Conservation (phyloP, 2,329 filamentous ascomycete genomes). For the Botrytis medusae region DNA sequence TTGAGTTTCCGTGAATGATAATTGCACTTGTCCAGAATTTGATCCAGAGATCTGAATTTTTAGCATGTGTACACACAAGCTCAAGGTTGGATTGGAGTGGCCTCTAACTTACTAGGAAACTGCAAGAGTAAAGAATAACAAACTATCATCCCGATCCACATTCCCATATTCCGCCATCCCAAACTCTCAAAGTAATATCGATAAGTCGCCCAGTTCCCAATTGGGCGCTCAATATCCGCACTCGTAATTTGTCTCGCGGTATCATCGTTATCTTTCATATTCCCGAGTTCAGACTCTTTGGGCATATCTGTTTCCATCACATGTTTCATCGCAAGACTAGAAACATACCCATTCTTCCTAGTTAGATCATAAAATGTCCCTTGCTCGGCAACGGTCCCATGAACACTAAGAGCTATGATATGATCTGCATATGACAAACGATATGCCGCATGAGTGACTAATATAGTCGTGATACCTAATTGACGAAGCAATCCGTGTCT, state of each 20-base stretch:
- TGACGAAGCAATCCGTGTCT: slow-evolving; percentile 27
- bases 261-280: slow-evolving; percentile 18
- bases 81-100: neutral
- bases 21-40: neutral
- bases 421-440: slow-evolving; percentile 28
- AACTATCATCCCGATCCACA: slow-evolving; percentile 29
- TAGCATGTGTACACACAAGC: neutral
- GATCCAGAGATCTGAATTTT: neutral
- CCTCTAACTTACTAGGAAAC: neutral
- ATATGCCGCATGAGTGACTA: slow-evolving; percentile 40
- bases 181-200: slow-evolving; percentile 28
- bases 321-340: slow-evolving; percentile 26
- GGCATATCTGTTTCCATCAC: slow-evolving; percentile 17
- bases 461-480: slow-evolving; percentile 41
- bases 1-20: neutral
- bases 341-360: slow-evolving; percentile 27
- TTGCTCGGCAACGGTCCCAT: slow-evolving; percentile 40
- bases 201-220: slow-evolving; percentile 29
- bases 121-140: neutral
- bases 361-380: slow-evolving; percentile 28
- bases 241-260: slow-evolving; percentile 25
- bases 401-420: slow-evolving; percentile 39
- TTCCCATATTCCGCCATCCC: slow-evolving; percentile 39
- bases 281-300: neutral
- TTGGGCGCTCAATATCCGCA: slow-evolving; percentile 26